phyloP scores from a whole-genome alignment of 805 yeast genomes.

The Teunomyces aglyptinius region DNA sequence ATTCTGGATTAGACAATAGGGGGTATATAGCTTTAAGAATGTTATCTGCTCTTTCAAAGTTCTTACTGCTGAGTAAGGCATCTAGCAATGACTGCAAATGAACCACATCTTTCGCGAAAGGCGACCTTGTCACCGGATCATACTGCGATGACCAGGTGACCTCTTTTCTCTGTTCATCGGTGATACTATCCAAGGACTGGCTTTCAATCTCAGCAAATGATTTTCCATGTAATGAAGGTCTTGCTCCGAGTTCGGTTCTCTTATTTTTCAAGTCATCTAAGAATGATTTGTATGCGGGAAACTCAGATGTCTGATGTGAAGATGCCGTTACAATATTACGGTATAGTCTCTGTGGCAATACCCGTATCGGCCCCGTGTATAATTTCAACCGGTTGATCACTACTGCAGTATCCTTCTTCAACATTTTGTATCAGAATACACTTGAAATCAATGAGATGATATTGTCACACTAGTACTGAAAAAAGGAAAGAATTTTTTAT shows the following conservation, averaged over 20 bases:
- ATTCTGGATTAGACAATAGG: conserved; percentile 36
- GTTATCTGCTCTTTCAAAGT: conserved; percentile 66
- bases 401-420: conserved; percentile 2
- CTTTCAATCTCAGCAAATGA: conserved; percentile 13
- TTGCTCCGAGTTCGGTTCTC: conserved; percentile 8
- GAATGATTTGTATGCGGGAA: conserved; percentile 12
- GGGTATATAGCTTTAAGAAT: conserved; percentile 63
- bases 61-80: conserved; percentile 67
- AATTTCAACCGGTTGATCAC: neutral
- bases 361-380: neutral
- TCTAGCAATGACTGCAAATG: conserved; percentile 77
- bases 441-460: neutral
- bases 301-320: conserved; percentile 4
- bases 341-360: neutral
- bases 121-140: conserved; percentile 41
- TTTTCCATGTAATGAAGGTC: conserved; percentile 9
- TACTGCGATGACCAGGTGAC: conserved; percentile 41
- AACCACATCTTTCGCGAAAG: conserved; percentile 54
- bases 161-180: conserved; percentile 14
- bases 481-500: neutral
- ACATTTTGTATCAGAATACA: neutral
- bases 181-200: conserved; percentile 7
- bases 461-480: conserved; percentile 1
- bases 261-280: conserved; percentile 12
- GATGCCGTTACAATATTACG: conserved; percentile 4